Percentiles rank a stretch among this genome's conserved stretches.
Conservation (phyloP, 108 stramenopile genomes). For the Nitzschia sp. region DNA sequence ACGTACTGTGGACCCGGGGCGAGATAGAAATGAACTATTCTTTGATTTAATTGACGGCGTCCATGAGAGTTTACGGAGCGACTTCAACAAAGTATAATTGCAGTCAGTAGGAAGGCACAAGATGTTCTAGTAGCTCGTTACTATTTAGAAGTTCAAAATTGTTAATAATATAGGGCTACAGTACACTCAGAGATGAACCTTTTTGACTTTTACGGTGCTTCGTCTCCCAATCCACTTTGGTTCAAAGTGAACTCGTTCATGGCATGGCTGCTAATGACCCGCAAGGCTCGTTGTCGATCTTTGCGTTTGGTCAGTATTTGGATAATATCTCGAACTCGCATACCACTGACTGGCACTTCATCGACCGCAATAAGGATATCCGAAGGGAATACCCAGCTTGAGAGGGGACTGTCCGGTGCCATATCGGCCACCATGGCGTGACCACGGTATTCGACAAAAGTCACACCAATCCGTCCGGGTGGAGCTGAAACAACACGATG, state of each 20-base stretch:
- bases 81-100: too few relatives aligned
- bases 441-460: constrained; percentile 82
- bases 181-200: too few relatives aligned
- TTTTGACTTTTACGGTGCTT: not conserved
- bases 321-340: constrained; percentile 81
- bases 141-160: too few relatives aligned
- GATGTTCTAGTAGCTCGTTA: too few relatives aligned
- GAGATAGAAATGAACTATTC: too few relatives aligned
- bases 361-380: constrained; percentile 87
- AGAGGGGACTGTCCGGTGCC: constrained; percentile 64
- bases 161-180: too few relatives aligned
- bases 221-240: constrained; percentile 3
- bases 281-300: constrained; percentile 67
- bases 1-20: too few relatives aligned
- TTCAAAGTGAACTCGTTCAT: constrained; percentile 69
- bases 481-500: constrained; percentile 85
- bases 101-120: too few relatives aligned
- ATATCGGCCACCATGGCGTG: constrained; percentile 88
- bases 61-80: too few relatives aligned
- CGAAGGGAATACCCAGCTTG: constrained; percentile 78
- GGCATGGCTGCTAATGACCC: constrained; percentile 74
- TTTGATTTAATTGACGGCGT: too few relatives aligned
- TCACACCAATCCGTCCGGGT: constrained; percentile 83
- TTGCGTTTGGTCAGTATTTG: constrained; percentile 64
- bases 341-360: constrained; percentile 80